Base-by-base conservation (phyloP, 805 yeast genomes). In the Hyphopichia homilentoma region DNA sequence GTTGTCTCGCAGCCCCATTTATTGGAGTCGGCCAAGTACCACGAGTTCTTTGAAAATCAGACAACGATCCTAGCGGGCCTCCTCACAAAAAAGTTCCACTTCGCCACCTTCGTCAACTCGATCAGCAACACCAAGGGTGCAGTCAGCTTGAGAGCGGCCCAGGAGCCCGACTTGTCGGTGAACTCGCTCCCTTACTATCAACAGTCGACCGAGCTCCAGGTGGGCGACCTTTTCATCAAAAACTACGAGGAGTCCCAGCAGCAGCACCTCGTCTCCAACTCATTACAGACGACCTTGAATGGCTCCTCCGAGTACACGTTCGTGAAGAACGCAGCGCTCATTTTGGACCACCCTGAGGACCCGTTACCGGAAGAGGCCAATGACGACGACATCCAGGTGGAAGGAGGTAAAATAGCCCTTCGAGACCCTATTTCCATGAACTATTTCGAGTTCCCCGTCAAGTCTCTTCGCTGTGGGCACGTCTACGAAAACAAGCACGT, bases 381-480 rank as follows among this genome's bases (percentile, higher is more conserved):
- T 9, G 80, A 74, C 23, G 85, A 79, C 15, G 90, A 81, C 15
- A 28, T 84, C 20, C 74, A 69, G 25, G 70, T 84, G 5, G 77
- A 75, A 7, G 94, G 93, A 35, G 93, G 93, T 23, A 73, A 60
- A 22, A 61, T 84, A n/a, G 77, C 79, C 29, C 50, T 84, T 36
- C 69, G 64, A 16, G 87, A 89, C 50, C 90, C 90, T 0, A 63
- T 84, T 9, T 75, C 88, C 0, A 48, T 72, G 36, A 61, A 68
- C 32, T 52, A 61, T 26, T 81, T 74, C 52, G 61, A 53, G 15
- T 57, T 57, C 3, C 93, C 94, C 0, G 62, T 74, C 45, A 69
- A 61, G n/a, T 74, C 81, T 3, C 54, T 45, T 16, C 54, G 49
- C 19, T 84, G 94, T 55, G 61, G 65, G 0, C 94, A 84, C 56